Base-by-base conservation (phyloP, 805 yeast genomes). In the Wickerhamiella siamensis region DNA sequence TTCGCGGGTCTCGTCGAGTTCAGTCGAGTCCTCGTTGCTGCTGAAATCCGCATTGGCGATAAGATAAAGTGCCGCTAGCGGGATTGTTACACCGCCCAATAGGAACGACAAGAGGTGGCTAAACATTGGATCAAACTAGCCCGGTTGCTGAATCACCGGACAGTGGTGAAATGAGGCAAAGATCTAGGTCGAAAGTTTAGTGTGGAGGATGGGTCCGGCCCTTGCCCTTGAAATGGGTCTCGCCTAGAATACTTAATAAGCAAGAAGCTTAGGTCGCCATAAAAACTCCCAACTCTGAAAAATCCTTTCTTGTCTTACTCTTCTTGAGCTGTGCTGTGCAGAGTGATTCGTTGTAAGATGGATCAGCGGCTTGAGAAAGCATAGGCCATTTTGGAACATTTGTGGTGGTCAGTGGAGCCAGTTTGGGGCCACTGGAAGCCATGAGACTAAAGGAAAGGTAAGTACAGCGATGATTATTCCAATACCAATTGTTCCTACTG, bases 401-500 rank as follows among this genome's bases (percentile, higher is more conserved):
- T 19, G 22, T 21, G 33, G 12, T 35, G 10, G 31, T 20, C n/a
- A 15, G 15, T 38, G 31, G 33, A 12, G 34, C 33, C 24, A 33
- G 19, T 34, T 33, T 33, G 24, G 32, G 18, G 26, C 15, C 12
- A 8, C 27, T 17, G 27, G 31, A 22, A 18, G 20, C n/a, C 18
- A 15, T 26, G 36, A 41, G 36, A 22, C 12, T 24, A 8, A 12
- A 26, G 29, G 43, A 46, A 41, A 47, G 47, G 52, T 49, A 33
- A 24, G 43, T 42, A 51, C 32, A 20, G 57, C 59, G 47, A 51
- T 56, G 60, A 56, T 56, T 56, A 51, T 47, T 33, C 32, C 18
- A 40, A 29, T 37, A 47, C 58, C 60, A 58, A 56, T 58, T 58
- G 62, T 58, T 58, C 61, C 62, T 55, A 50, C 63, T 55, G 63